phyloP scores from a whole-genome alignment of 2,329 filamentous ascomycete species.

The Sporothrix protearum region DNA sequence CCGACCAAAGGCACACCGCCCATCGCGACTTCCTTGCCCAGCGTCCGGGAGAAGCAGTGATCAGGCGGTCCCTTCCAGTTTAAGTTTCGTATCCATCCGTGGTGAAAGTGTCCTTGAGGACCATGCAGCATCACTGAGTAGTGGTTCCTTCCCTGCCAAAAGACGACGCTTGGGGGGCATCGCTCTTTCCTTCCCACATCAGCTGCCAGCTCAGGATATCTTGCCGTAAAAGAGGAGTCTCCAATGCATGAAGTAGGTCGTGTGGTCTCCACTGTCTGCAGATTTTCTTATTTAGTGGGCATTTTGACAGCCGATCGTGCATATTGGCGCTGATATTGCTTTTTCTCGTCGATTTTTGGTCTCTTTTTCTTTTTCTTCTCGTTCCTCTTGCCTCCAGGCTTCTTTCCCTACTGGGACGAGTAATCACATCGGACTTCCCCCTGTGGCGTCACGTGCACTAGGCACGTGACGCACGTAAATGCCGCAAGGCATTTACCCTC shows the following conservation, averaged over 20 bases:
- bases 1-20: not conserved
- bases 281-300: not conserved
- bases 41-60: not conserved
- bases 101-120: not conserved
- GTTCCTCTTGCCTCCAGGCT: too few species aligned
- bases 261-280: not conserved
- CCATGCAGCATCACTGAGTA: too few species aligned
- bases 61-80: not conserved
- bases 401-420: too few species aligned
- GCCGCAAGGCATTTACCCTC: too few species aligned
- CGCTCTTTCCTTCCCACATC: not conserved
- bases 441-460: too few species aligned
- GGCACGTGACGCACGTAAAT: too few species aligned
- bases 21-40: slow-evolving; percentile 7
- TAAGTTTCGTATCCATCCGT: slow-evolving; percentile 5
- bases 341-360: not conserved
- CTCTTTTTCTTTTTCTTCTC: not conserved
- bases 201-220: not conserved
- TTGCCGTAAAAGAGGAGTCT: not conserved
- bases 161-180: not conserved
- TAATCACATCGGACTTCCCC: too few species aligned
- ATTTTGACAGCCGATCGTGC: slow-evolving; percentile 7
- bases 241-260: not conserved
- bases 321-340: not conserved
- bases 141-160: not conserved